These are phyloP conservation scores for Pisolithus marmoratus DNA, from an alignment of 768 basidiomycete species.

Conservation along the genomic window DNA sequence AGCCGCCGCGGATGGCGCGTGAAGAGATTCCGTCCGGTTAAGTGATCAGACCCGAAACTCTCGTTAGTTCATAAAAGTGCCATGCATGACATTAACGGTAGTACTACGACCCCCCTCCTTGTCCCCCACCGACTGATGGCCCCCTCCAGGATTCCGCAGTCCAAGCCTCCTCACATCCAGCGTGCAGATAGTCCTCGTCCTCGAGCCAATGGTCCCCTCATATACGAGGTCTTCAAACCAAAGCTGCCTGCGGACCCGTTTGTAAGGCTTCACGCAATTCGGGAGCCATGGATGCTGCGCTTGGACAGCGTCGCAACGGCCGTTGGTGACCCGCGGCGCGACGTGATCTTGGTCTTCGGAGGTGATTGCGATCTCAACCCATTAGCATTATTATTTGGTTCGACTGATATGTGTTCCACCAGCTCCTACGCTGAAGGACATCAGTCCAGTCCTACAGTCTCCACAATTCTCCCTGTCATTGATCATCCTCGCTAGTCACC, in stretches of 20 bases:
- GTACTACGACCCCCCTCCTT: neutral
- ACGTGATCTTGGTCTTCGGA: slow-evolving; percentile 34
- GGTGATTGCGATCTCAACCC: slow-evolving; percentile 20
- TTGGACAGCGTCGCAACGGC: slow-evolving; percentile 16
- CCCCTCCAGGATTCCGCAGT: slow-evolving; percentile 1
- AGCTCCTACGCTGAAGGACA: slow-evolving; percentile 29
- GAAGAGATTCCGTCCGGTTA: too few species aligned
- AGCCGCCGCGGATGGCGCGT: too few species aligned
- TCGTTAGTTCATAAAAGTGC: neutral
- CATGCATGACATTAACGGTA: neutral
- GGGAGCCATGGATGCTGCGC: slow-evolving; percentile 25
- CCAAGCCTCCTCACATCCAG: slow-evolving; percentile 42
- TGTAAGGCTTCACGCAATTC: slow-evolving; percentile 15
- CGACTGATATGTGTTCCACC: neutral
- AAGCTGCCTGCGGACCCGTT: slow-evolving; percentile 33
- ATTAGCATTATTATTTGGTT: neutral
- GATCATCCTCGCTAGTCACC: slow-evolving; percentile 33
- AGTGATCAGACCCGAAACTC: too few species aligned
- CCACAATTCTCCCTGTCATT: slow-evolving; percentile 31
- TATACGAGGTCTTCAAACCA: slow-evolving; percentile 26
- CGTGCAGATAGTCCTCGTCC: slow-evolving; percentile 75
- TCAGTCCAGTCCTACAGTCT: slow-evolving; percentile 30
- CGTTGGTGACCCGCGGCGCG: slow-evolving; percentile 15
- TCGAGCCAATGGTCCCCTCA: slow-evolving; percentile 24
- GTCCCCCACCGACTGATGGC: neutral